Base-by-base conservation (phyloP, 2,329 filamentous ascomycete genomes). In the Hypoxylon rubiginosum region DNA sequence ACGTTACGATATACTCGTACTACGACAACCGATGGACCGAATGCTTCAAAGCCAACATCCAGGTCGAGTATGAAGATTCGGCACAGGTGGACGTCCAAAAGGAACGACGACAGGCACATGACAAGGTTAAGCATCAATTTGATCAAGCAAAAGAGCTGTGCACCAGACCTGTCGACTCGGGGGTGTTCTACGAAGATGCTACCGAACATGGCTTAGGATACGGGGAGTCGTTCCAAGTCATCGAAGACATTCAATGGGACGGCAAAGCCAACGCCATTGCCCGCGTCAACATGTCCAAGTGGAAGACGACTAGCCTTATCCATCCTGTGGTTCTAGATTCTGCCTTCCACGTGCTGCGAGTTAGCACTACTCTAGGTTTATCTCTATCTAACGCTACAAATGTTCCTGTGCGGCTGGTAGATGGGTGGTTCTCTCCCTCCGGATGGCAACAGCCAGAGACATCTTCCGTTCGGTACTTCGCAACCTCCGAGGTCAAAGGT, bases 301-400 rank as follows among this genome's bases (percentile, higher is more conserved):
- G 64, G 39, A 67, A 69, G 43, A 73, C 71, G 3, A 67, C 63
- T 11, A 73, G 72, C 36, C 62, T 79, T 7, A 73, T 80, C 13
- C 80, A 82, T 57, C 80, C 80, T 0, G 75, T 76, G 10, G 69
- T 81, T 6, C 67, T 82, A 3, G 80, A 82, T 61, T 69, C 74
- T 0, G 74, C 73, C 9, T 74, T 81, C 53, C 78, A 81, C 5
- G 67, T 77, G 11, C 56, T 78, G 8, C 58, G 71, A 17, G 73
- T 71, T 3, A 72, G 68, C 36, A 66, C 67, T 9, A 68, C 75
- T 2, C 55, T 69, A 9, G 71, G 71, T 11, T 59, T 73, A 3
- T 41, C 59, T 4, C 28, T 63, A 24, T 64, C 58, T 7, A 64
- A 67, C 11, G 57, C 60, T 2, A 73, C 73, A n/a, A 74, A 76